A percentile compares a stretch with the other conserved stretches of the same genome.
phyloP scores from a whole-genome alignment of 306 rosid genomes.

The Rubus idaeus region DNA sequence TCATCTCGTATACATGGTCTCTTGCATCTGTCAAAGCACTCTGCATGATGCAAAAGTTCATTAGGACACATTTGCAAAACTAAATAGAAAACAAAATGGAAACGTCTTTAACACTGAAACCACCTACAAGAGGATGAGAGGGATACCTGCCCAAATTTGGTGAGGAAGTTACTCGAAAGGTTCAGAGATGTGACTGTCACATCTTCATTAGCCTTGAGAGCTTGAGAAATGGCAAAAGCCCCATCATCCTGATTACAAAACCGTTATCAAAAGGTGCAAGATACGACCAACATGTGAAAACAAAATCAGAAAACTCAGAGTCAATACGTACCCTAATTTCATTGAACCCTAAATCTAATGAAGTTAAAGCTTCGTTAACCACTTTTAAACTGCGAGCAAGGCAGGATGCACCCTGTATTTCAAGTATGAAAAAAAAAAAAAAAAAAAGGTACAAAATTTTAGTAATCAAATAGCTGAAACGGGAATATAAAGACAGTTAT shows the following conservation, averaged over 20 bases:
- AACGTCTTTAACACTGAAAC: neutral
- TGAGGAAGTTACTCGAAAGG: constrained; percentile 78
- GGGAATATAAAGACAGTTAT: neutral
- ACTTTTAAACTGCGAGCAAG: constrained; percentile 98
- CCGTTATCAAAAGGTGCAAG: constrained; percentile 17
- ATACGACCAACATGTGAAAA: constrained; percentile 11
- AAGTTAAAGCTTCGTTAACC: constrained; percentile 91
- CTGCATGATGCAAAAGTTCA: constrained; percentile 43
- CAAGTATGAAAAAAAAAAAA: constrained; percentile 3
- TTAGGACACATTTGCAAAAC: constrained; percentile 7
- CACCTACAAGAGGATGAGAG: neutral
- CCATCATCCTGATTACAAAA: constrained; percentile 79
- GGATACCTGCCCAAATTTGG: constrained; percentile 92
- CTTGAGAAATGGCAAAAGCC: constrained; percentile 98
- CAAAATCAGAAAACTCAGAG: neutral
- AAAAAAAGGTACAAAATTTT: constrained; percentile 13
- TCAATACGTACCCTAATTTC: constrained; percentile 77
- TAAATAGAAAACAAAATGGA: neutral
- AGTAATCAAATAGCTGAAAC: neutral
- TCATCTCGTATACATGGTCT: constrained; percentile 96
- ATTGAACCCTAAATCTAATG: constrained; percentile 88
- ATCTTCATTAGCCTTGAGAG: constrained; percentile 90
- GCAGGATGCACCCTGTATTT: constrained; percentile 77
- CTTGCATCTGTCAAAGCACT: constrained; percentile 91
- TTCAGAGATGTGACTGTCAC: constrained; percentile 75